phyloP scores from a whole-genome alignment of 2,329 filamentous ascomycete species.

The Colletotrichum sp. region DNA sequence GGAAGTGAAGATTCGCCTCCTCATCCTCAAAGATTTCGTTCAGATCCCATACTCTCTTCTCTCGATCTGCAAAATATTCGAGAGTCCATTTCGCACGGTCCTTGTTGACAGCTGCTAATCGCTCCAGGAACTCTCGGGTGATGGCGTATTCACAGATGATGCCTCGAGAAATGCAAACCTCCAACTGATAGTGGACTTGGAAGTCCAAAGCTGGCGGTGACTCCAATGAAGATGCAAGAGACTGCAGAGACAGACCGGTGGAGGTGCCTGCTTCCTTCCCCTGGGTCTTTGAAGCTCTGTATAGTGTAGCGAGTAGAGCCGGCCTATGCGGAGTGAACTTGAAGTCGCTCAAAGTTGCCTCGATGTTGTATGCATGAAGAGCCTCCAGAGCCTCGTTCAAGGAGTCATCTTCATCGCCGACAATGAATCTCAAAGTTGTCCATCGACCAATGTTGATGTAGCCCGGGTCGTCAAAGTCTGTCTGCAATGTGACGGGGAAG shows the following conservation, averaged over 20 bases:
- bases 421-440: slow-evolving; percentile 57
- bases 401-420: slow-evolving; percentile 33
- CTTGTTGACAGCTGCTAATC: slow-evolving; percentile 52
- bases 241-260: slow-evolving; percentile 1
- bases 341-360: slow-evolving; percentile 49
- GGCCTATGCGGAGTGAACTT: slow-evolving; percentile 29
- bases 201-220: slow-evolving; percentile 62
- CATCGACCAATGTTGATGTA: slow-evolving; percentile 61
- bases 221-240: slow-evolving; percentile 46
- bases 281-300: neutral
- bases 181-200: slow-evolving; percentile 84
- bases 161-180: slow-evolving; percentile 87
- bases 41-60: slow-evolving; percentile 68
- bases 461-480: slow-evolving; percentile 33
- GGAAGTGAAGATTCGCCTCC: slow-evolving; percentile 51
- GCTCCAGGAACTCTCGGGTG: slow-evolving; percentile 67
- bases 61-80: slow-evolving; percentile 74
- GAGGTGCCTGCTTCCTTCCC: neutral
- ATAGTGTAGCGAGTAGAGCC: neutral
- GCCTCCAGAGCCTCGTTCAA: slow-evolving; percentile 53
- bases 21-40: slow-evolving; percentile 71
- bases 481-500: slow-evolving; percentile 43
- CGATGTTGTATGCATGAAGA: slow-evolving; percentile 77
- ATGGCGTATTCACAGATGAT: slow-evolving; percentile 80
- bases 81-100: slow-evolving; percentile 69